Conservation (phyloP, 2,329 filamentous ascomycete species). For the Diaporthe sp. region DNA sequence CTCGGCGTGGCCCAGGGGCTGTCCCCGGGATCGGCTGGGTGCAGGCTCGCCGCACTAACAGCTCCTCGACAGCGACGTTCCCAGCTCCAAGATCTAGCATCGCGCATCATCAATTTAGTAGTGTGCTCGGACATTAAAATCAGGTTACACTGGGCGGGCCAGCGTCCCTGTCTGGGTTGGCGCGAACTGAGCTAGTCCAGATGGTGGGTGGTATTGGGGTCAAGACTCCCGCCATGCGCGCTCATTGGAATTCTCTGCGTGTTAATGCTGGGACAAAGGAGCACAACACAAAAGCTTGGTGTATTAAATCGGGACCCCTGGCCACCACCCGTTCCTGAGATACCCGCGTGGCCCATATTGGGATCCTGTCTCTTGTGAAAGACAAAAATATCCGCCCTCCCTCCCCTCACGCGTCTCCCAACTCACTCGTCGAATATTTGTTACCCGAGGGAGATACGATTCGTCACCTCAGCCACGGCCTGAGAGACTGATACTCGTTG, state of each 20-base stretch:
- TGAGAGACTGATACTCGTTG: constrained; percentile 19
- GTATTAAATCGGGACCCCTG: constrained; percentile 28
- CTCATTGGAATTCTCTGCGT: constrained; percentile 16
- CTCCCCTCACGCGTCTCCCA: not conserved
- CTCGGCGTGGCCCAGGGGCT: not conserved
- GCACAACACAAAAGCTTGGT: constrained; percentile 5
- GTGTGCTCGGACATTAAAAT: constrained; percentile 29
- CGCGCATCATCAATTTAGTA: constrained; percentile 19
- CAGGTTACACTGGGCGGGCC: constrained; percentile 20
- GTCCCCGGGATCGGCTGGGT: not conserved
- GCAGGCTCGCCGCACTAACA: constrained; percentile 11
- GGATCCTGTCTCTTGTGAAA: not conserved
- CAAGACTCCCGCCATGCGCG: constrained; percentile 23
- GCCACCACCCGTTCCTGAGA: constrained; percentile 18
- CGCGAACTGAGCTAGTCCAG: constrained; percentile 20
- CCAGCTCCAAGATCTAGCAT: constrained; percentile 24
- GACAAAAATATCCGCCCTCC: not conserved
- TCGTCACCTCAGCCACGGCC: constrained; percentile 6
- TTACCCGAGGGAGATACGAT: not conserved
- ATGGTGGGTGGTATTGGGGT: constrained; percentile 15
- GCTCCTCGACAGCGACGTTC: not conserved
- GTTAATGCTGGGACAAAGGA: constrained; percentile 11
- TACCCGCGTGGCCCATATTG: not conserved
- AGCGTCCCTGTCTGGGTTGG: constrained; percentile 19
- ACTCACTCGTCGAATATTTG: not conserved